Evolutionary conservation across 1,284 basidiomycete species (phyloP).

Genomic region (Ustilago bromivora): DNA sequence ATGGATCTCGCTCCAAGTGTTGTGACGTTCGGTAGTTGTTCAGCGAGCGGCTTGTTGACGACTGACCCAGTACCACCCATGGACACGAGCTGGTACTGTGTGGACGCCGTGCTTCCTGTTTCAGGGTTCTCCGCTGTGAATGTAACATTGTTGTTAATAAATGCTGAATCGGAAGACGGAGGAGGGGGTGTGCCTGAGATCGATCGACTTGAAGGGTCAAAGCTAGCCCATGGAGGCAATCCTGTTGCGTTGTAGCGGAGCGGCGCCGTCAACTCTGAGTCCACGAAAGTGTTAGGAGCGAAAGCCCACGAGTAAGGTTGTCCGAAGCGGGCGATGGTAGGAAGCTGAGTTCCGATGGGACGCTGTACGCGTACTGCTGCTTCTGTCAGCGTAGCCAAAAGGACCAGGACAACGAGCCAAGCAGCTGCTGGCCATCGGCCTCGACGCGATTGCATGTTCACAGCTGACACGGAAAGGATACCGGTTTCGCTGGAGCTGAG

Average conservation of each 20-base stretch:
- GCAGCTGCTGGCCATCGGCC: not conserved
- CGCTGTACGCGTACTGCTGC: slow-evolving; percentile 41
- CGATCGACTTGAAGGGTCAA: slow-evolving; percentile 46
- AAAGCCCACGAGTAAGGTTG: slow-evolving; percentile 60
- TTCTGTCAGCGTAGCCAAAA: not conserved
- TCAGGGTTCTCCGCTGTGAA: slow-evolving; percentile 33
- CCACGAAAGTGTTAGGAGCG: slow-evolving; percentile 53
- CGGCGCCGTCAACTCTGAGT: slow-evolving; percentile 29
- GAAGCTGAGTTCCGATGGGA: slow-evolving; percentile 54
- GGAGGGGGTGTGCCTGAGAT: slow-evolving; percentile 56
- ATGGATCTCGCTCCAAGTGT: slow-evolving; percentile 57
- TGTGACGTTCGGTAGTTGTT: slow-evolving; percentile 61
- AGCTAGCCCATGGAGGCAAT: slow-evolving; percentile 60
- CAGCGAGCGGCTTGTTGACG: slow-evolving; percentile 53
- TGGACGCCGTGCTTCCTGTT: slow-evolving; percentile 28
- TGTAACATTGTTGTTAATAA: slow-evolving; percentile 17
- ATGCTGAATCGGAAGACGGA: slow-evolving; percentile 7
- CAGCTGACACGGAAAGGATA: too few relatives aligned
- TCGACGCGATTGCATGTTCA: not conserved
- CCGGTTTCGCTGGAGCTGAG: not conserved
- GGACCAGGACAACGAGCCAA: slow-evolving; percentile 15
- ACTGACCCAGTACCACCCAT: slow-evolving; percentile 55
- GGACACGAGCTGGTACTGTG: slow-evolving; percentile 50
- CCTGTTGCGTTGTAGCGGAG: slow-evolving; percentile 40
- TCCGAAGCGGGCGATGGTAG: slow-evolving; percentile 57